A percentile compares a stretch with the other conserved stretches of the same genome.
Conservation (phyloP, 371 early-diverging fungal species). For the Rhizopus arrhizus region DNA sequence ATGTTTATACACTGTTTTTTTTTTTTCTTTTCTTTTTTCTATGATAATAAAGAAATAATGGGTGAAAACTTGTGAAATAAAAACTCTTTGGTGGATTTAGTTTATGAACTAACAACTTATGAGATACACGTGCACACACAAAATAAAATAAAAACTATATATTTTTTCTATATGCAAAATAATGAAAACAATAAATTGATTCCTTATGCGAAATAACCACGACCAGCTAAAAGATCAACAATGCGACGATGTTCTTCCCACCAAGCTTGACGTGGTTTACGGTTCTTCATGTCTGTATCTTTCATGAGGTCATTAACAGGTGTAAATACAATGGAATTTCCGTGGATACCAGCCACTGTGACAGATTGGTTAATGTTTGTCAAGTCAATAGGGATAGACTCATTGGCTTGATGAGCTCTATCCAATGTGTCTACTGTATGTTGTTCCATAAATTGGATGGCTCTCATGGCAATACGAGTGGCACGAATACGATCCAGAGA, state of each 20-base stretch:
- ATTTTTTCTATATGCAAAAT: no score
- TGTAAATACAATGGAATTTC: conserved; percentile 73
- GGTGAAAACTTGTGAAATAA: neutral
- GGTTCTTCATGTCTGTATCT: conserved; percentile 79
- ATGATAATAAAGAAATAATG: neutral
- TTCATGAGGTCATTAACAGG: conserved; percentile 69
- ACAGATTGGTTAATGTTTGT: conserved; percentile 64
- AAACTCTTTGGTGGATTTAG: no score
- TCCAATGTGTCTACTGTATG: conserved; percentile 40
- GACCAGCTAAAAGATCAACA: conserved; percentile 49
- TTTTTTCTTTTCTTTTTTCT: neutral
- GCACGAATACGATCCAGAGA: conserved; percentile 97
- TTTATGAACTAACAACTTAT: no score
- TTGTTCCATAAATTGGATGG: conserved; percentile 62
- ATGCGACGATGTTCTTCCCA: conserved; percentile 71
- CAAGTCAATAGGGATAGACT: conserved; percentile 61
- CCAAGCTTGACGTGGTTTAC: conserved; percentile 75
- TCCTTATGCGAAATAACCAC: conserved; percentile 11
- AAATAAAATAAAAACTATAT: no score
- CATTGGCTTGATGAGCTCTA: conserved; percentile 30
- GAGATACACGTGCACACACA: no score
- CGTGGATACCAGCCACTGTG: conserved; percentile 83
- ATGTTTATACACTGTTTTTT: neutral
- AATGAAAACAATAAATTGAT: no score
- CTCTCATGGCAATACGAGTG: conserved; percentile 78